Conservation (phyloP, 2,329 filamentous ascomycete species). For the Cyphellophora attinorum region DNA sequence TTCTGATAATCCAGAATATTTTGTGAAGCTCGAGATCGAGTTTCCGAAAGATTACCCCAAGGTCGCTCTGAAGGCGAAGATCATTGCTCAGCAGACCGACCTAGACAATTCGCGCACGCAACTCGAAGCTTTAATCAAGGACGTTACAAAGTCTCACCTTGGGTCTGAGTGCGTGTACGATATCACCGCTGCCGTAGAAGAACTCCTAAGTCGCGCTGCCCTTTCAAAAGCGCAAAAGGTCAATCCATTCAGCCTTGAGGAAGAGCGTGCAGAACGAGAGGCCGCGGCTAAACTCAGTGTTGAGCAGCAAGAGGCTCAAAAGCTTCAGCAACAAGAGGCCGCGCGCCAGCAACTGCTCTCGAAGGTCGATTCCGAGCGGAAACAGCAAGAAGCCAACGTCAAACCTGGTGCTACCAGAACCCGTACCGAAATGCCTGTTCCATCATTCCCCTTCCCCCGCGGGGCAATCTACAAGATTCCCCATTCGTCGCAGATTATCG, state of each 20-base stretch:
- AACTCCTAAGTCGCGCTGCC: constrained; percentile 11
- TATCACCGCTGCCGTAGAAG: constrained; percentile 14
- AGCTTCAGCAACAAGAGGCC: constrained; percentile 7
- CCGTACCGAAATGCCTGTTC: background rate
- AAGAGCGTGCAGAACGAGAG: constrained; percentile 15
- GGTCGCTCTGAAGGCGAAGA: constrained; percentile 13
- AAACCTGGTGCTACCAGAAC: background rate
- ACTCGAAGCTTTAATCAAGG: constrained; percentile 11
- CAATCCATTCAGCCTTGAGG: constrained; percentile 14
- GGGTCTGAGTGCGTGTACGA: constrained; percentile 14
- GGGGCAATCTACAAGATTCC: no score
- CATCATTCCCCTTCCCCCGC: no score
- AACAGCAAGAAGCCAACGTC: constrained; percentile 4
- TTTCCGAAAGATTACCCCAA: constrained; percentile 18
- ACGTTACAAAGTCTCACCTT: constrained; percentile 8
- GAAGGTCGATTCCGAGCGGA: constrained; percentile 12
- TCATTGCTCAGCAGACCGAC: constrained; percentile 15
- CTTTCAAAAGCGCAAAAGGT: constrained; percentile 9
- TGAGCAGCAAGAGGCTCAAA: constrained; percentile 1
- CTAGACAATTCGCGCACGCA: constrained; percentile 8
- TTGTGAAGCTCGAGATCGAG: constrained; percentile 17
- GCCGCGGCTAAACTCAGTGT: constrained; percentile 5
- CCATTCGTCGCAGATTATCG: background rate
- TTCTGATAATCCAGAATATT: constrained; percentile 13
- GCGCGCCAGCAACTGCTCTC: constrained; percentile 13